These are phyloP conservation scores for Lecanicillium sp. DNA, from an alignment of 2,329 filamentous ascomycete species.

Conservation along the genomic window DNA sequence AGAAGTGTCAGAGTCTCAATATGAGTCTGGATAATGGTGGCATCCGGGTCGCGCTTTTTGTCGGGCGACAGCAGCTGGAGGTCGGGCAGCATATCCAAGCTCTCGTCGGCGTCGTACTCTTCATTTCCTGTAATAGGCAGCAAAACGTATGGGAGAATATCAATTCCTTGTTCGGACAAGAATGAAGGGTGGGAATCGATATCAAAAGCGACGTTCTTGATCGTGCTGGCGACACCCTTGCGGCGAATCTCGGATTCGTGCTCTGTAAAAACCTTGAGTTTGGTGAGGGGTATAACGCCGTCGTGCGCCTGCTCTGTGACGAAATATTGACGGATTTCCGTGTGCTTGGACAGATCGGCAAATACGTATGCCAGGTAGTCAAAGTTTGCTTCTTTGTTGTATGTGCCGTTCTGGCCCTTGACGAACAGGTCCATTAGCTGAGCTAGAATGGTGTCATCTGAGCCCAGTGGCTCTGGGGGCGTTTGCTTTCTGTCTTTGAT, in stretches of 20 bases:
- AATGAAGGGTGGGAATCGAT: conserved; percentile 63
- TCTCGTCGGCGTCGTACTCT: conserved; percentile 82
- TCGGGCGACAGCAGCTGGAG: conserved; percentile 83
- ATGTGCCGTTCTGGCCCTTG: conserved; percentile 72
- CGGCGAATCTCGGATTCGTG: conserved; percentile 75
- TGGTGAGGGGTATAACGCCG: conserved; percentile 76
- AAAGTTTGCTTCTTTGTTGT: conserved; percentile 79
- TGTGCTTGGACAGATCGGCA: conserved; percentile 80
- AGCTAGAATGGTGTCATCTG: conserved; percentile 68
- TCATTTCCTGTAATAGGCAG: conserved; percentile 83
- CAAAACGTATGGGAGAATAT: conserved; percentile 81
- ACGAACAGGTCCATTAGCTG: conserved; percentile 95
- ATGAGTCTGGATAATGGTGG: conserved; percentile 73
- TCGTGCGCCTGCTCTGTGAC: conserved; percentile 68
- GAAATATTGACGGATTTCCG: conserved; percentile 67
- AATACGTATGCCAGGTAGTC: conserved; percentile 94
- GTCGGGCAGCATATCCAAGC: conserved; percentile 78
- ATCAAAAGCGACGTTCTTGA: conserved; percentile 91
- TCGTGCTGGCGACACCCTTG: conserved; percentile 89
- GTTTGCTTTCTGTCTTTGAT: conserved; percentile 61
- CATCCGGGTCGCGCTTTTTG: conserved; percentile 74
- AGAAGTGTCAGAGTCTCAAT: conserved; percentile 81
- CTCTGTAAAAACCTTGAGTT: conserved; percentile 91
- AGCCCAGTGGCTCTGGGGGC: conserved; percentile 60
- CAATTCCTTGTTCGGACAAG: conserved; percentile 61